Evolutionary conservation across 179 eudicot genomes (phyloP), one percentile per base, ranked within the genome.

Genomic region (Carnegiea gigantea): DNA sequence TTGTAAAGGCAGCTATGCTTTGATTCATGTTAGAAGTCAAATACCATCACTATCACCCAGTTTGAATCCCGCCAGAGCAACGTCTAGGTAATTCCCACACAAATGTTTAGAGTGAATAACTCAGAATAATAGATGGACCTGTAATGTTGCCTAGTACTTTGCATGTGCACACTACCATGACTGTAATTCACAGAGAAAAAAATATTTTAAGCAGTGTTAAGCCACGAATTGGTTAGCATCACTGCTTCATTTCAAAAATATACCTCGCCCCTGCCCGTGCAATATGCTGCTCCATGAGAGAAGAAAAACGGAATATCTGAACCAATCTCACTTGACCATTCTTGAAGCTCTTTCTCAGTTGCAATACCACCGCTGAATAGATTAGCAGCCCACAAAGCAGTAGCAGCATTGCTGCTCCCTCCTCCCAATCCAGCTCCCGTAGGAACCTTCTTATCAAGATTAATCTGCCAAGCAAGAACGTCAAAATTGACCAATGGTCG

Each of bases 361-460:
- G 96, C 99, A 88, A 92, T 81, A 75, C 95, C 87, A 70, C 96
- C 98, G 86, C 90, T 89, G 80, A 96, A 96, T 75, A 92, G 98
- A 86, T 96, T 96, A 82, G 96, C 98, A n/a, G 99, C 99, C 99
- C 99, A 96, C 77, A 96, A 84, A 79, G 99, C 90, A 79, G 99
- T 96, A 64, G 99, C 99, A 77, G 99, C 99, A 83, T 96, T 96
- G 81, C 99, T 92, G 84, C 99, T 96, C 75, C 99, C 99, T 78
- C 98, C 99, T 24, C 98, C 98, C 71, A 96, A 94, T 68, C 99
- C 99, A 53, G 99, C 99, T 60, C 99, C 99, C 0, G 99, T 96
- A 1, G 99, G 99, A 81, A 96, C 99, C 86, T 89, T 96, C 88
- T 96, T 96, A 82, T 94, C 98, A 46, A 96, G 91, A 87, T 96